These are phyloP conservation scores for Vitis hybrid DNA, from an alignment of 177 flowering plant species.

Conservation along the genomic window DNA sequence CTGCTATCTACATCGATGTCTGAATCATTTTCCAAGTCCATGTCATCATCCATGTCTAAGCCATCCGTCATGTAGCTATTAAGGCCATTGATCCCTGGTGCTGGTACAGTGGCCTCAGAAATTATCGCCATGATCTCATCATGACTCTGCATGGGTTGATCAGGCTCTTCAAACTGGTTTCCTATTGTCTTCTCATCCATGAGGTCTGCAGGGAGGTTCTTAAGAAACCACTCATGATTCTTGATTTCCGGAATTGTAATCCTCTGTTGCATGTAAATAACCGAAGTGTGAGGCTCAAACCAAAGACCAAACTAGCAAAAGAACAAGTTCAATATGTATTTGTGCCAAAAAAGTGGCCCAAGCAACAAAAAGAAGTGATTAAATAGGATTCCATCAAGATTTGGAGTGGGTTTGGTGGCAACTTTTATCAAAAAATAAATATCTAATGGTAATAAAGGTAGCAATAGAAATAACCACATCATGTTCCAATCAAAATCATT, in stretches of 20 bases:
- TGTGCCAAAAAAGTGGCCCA: too few relatives aligned
- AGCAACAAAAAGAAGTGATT: too few relatives aligned
- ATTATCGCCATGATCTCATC: constrained; percentile 65
- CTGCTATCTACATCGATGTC: constrained; percentile 69
- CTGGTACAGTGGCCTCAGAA: constrained; percentile 71
- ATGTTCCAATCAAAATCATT: too few relatives aligned
- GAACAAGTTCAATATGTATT: too few relatives aligned
- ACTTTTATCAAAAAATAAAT: too few relatives aligned
- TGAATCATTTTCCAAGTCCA: constrained; percentile 57
- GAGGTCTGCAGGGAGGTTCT: constrained; percentile 67
- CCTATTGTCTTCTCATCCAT: constrained; percentile 56
- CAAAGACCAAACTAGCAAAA: not conserved
- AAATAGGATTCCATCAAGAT: too few relatives aligned
- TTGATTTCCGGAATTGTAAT: constrained; percentile 60
- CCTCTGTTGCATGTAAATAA: constrained; percentile 40
- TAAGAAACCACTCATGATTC: constrained; percentile 60
- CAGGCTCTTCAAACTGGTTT: constrained; percentile 60
- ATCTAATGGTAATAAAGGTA: too few relatives aligned
- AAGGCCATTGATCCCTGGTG: constrained; percentile 35
- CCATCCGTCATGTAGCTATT: constrained; percentile 34
- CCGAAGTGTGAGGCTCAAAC: not conserved
- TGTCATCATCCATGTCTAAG: constrained; percentile 54
- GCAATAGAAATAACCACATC: too few relatives aligned
- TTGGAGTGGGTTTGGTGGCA: too few relatives aligned
- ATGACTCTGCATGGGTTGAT: constrained; percentile 65